A percentile compares a stretch with the other conserved stretches of the same genome.
Conservation (phyloP, 2,329 filamentous ascomycete species). For the Aspergillus piperis region DNA sequence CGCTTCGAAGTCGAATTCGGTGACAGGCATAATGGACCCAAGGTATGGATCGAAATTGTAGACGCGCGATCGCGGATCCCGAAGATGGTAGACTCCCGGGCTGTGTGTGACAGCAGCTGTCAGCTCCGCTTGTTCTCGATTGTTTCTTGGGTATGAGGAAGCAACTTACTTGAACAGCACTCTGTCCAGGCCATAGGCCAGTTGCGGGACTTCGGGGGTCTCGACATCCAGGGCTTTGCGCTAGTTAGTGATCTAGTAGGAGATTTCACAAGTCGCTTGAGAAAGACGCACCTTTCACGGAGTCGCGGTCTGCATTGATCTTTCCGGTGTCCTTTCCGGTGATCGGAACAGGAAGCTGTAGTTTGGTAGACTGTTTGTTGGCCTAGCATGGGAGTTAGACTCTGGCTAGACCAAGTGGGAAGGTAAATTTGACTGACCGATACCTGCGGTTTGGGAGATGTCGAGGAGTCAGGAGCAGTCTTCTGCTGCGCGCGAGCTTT, state of each 20-base stretch:
- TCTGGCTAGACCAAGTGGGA: background rate
- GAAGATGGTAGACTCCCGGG: conserved; percentile 84
- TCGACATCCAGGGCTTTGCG: conserved; percentile 43
- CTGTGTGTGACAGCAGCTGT: conserved; percentile 26
- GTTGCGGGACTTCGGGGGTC: conserved; percentile 58
- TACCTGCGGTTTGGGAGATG: too few relatives aligned
- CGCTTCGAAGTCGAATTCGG: conserved; percentile 88
- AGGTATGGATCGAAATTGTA: conserved; percentile 98
- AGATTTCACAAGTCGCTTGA: background rate
- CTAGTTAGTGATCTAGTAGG: background rate
- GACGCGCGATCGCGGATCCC: conserved; percentile 81
- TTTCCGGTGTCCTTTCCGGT: background rate
- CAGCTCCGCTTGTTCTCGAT: background rate
- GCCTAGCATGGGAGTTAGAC: background rate
- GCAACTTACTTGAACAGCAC: conserved; percentile 79
- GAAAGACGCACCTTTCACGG: conserved; percentile 17
- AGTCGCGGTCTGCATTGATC: background rate
- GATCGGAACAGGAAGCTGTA: background rate
- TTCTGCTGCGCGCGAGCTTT: background rate
- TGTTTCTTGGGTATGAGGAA: background rate
- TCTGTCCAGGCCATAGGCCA: conserved; percentile 76
- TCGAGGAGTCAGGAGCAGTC: background rate
- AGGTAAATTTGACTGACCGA: background rate
- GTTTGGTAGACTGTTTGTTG: background rate
- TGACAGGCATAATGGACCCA: conserved; percentile 85